Conservation (phyloP, 2,329 filamentous ascomycete genomes). For the Chaetomium sp. region DNA sequence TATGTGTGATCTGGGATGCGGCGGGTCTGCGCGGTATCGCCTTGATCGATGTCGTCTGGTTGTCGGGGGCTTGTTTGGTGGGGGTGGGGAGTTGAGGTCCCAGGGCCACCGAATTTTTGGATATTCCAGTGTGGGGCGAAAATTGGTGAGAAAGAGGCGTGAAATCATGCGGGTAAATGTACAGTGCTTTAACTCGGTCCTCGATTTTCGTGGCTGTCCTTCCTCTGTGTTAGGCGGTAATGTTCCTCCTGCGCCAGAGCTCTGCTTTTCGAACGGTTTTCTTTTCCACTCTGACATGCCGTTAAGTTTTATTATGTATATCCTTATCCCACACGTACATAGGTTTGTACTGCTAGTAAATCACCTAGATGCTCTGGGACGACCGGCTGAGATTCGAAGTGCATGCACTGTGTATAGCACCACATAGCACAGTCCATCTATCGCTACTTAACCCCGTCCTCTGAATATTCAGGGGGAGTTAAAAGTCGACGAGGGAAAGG, state of each 20-base stretch:
- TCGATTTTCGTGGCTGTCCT: background rate
- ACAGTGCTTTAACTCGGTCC: background rate
- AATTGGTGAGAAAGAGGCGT: slow-evolving; percentile 25
- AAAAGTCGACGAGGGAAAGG: background rate
- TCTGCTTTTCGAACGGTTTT: background rate
- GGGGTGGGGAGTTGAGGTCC: slow-evolving; percentile 26
- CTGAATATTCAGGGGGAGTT: background rate
- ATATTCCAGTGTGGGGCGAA: slow-evolving; percentile 36
- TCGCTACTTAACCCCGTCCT: background rate
- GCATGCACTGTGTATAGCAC: background rate
- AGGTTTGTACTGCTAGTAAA: background rate
- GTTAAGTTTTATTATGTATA: background rate
- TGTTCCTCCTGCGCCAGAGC: too few relatives aligned
- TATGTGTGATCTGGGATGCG: slow-evolving; percentile 9
- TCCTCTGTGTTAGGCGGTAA: too few relatives aligned
- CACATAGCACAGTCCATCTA: background rate
- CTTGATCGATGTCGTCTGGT: slow-evolving; percentile 20
- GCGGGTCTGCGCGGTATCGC: background rate
- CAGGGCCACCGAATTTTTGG: slow-evolving; percentile 31
- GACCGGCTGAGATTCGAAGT: background rate
- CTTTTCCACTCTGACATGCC: background rate
- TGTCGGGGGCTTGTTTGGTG: slow-evolving; percentile 32
- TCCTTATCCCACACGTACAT: background rate
- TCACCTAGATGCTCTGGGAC: background rate
- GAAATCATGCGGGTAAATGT: background rate